phyloP scores from a whole-genome alignment of 306 rosid species.

The Hylodesmum podocarpum region DNA sequence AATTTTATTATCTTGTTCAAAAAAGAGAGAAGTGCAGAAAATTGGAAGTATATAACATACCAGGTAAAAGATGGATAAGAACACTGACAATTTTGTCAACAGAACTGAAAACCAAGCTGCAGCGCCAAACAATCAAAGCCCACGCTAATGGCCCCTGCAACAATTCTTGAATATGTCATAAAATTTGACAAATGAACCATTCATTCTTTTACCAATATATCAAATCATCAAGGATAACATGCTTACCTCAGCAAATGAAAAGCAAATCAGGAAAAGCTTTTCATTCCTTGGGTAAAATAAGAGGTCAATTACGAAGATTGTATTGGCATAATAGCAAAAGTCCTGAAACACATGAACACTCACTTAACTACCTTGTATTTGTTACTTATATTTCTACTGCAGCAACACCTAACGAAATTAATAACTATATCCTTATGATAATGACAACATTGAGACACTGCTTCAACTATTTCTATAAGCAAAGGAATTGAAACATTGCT shows the following conservation, averaged over 20 bases:
- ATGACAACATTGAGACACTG: not conserved
- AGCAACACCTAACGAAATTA: not conserved
- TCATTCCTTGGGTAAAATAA: constrained; percentile 68
- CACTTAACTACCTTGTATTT: constrained; percentile 21
- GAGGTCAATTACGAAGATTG: constrained; percentile 68
- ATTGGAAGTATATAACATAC: constrained; percentile 15
- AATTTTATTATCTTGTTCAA: not conserved
- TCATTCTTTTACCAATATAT: not conserved
- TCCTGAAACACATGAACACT: constrained; percentile 50
- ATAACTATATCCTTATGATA: not conserved
- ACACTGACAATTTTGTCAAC: constrained; percentile 76
- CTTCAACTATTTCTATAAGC: not conserved
- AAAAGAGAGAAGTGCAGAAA: not conserved
- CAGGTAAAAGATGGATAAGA: constrained; percentile 80
- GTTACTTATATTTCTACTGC: not conserved
- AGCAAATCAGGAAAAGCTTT: constrained; percentile 79
- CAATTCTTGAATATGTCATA: constrained; percentile 17
- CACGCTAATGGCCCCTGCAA: constrained; percentile 83
- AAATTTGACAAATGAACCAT: constrained; percentile 1
- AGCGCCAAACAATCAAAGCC: constrained; percentile 87
- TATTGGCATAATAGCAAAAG: constrained; percentile 83
- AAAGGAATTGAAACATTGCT: not conserved
- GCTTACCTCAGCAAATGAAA: constrained; percentile 86
- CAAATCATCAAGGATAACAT: constrained; percentile 3
- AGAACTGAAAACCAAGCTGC: constrained; percentile 86